Conservation (phyloP, 2,329 filamentous ascomycete species). For the Penicillium sp. region DNA sequence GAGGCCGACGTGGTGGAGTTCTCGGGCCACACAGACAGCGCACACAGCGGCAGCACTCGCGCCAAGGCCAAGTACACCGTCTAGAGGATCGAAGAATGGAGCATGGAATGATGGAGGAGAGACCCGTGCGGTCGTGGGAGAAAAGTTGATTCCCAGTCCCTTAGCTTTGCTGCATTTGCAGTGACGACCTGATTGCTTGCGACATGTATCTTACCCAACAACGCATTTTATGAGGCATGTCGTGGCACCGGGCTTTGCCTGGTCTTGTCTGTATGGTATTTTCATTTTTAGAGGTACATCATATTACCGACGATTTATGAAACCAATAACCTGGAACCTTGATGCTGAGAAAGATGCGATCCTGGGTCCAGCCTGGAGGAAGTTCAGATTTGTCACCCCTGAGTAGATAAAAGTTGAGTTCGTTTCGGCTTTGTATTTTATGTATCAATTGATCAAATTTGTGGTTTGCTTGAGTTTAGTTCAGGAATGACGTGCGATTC, state of each 20-base stretch:
- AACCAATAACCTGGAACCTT: background rate
- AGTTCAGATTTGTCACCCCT: too few relatives aligned
- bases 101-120: background rate
- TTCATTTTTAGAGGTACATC: background rate
- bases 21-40: conserved; percentile 92
- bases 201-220: conserved; percentile 35
- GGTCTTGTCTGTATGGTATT: conserved; percentile 4
- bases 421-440: too few relatives aligned
- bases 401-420: too few relatives aligned
- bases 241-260: conserved; percentile 11
- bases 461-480: too few relatives aligned
- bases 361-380: too few relatives aligned
- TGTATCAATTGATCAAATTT: too few relatives aligned
- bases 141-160: conserved; percentile 20
- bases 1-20: conserved; percentile 81
- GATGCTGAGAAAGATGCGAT: too few relatives aligned
- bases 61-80: conserved; percentile 92
- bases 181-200: conserved; percentile 30
- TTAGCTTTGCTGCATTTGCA: conserved; percentile 22
- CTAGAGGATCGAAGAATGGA: conserved; percentile 47
- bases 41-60: conserved; percentile 87
- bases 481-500: too few relatives aligned
- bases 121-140: conserved; percentile 6
- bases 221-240: conserved; percentile 29
- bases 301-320: background rate